Base-by-base conservation (phyloP, 306 rosid genomes). In the Citrullus colocynthis region DNA sequence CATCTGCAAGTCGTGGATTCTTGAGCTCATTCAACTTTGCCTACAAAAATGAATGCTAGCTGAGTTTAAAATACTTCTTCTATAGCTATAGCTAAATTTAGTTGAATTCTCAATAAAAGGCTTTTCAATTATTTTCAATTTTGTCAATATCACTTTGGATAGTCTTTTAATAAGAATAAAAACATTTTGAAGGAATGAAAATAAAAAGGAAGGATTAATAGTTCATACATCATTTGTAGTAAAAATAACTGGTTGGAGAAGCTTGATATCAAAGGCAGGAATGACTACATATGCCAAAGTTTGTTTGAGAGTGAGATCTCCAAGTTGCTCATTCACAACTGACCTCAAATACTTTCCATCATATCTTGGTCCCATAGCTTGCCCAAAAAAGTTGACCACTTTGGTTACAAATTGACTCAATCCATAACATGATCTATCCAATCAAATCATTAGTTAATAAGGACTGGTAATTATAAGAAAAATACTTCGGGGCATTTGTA, bases 211-310 rank as follows among this genome's bases (percentile, higher is more conserved):
- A 36, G 39, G 39, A 6, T 4, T 36, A 10, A 81, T 24, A 13
- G 11, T 3, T 24, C 37, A 17, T 82, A 86, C 89, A 54, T 84
- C 87, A 4, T 48, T 62, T 76, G 90, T 80, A 4, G 83, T 66
- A 65, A 84, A 87, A 61, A 87, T 60, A 60, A 82, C 80, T 44
- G 86, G 88, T 77, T 86, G 88, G 37, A 84, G 88, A 14, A 21
- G 83, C 74, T 73, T 87, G 78, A 87, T 74, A 10, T 87, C 85
- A 34, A 84, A 87, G 45, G 85, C 77, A 41, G 90, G 88, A 45
- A 87, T 73, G 36, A 87, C 42, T 10, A 82, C 78, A 42, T 81
- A 78, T 6, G 86, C 79, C 44, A 87, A 74, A 16, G 90, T 82
- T 32, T 87, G 82, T 6, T 72, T 86, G 39, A 86, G 64, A 49